These are phyloP conservation scores for Vachellia pachyceras DNA, from an alignment of 306 rosid genomes.

Conservation along the genomic window DNA sequence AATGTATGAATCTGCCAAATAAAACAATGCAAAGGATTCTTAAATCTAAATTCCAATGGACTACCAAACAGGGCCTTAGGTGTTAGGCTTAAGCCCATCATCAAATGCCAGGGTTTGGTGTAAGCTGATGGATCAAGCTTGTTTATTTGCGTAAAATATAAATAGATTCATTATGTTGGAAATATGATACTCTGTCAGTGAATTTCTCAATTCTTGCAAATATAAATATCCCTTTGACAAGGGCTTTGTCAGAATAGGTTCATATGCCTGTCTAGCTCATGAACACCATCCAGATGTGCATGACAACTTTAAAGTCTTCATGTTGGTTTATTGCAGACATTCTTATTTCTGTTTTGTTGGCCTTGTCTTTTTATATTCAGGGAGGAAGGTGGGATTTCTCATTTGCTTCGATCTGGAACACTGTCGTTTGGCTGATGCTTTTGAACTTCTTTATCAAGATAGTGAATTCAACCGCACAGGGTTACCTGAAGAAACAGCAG, in stretches of 20 bases:
- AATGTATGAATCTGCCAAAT: no score
- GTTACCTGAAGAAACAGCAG: constrained; percentile 76
- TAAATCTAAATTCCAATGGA: no score
- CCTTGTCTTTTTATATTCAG: constrained; percentile 46
- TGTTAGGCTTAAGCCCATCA: not conserved
- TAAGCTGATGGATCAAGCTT: not conserved
- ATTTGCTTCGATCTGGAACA: constrained; percentile 79
- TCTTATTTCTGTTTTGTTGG: not conserved
- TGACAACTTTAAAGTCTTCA: constrained; percentile 2
- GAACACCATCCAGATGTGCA: not conserved
- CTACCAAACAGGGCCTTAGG: not conserved
- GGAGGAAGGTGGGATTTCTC: constrained; percentile 89
- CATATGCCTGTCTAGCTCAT: not conserved
- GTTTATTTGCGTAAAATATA: not conserved
- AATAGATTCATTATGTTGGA: no score
- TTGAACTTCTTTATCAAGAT: constrained; percentile 88
- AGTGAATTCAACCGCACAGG: constrained; percentile 87
- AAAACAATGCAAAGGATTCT: no score
- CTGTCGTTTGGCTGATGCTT: constrained; percentile 96
- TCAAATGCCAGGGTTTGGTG: not conserved
- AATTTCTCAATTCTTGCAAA: not conserved
- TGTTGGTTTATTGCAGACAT: constrained; percentile 13
- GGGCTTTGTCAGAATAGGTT: not conserved
- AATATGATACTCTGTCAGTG: no score
- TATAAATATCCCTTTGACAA: not conserved